These are phyloP conservation scores for Glycine latifolia DNA, from an alignment of 306 rosid species.

Conservation along the genomic window DNA sequence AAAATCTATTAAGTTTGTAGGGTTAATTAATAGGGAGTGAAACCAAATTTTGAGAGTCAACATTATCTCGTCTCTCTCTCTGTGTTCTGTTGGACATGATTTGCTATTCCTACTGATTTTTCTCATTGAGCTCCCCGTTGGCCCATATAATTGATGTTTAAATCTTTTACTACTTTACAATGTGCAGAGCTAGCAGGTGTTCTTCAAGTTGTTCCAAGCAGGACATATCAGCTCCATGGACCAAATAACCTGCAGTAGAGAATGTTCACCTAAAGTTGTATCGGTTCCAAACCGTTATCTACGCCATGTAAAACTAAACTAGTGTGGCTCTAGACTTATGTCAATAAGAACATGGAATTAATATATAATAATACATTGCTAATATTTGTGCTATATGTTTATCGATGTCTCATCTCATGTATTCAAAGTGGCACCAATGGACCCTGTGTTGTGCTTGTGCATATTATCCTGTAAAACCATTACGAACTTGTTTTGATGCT, in stretches of 20 bases:
- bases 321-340: slow-evolving; percentile 28
- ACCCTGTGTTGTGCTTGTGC: neutral
- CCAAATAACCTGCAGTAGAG: slow-evolving; percentile 43
- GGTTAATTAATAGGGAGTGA: no score
- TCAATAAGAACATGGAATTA: slow-evolving; percentile 20
- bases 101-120: neutral
- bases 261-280: slow-evolving; percentile 7
- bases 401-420: neutral
- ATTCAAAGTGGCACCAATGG: neutral
- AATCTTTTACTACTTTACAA: neutral
- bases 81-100: neutral
- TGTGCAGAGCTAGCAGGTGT: slow-evolving; percentile 91
- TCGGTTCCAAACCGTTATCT: slow-evolving; percentile 14
- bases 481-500: neutral
- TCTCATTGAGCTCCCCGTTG: neutral
- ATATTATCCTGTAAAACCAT: neutral
- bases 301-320: slow-evolving; percentile 41
- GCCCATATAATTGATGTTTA: neutral
- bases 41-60: neutral
- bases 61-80: neutral
- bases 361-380: neutral
- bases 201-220: slow-evolving; percentile 87
- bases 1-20: no score
- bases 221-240: slow-evolving; percentile 75
- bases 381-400: slow-evolving; percentile 14